Base-by-base conservation (phyloP, 306 rosid species). In the Coriaria nepalensis region DNA sequence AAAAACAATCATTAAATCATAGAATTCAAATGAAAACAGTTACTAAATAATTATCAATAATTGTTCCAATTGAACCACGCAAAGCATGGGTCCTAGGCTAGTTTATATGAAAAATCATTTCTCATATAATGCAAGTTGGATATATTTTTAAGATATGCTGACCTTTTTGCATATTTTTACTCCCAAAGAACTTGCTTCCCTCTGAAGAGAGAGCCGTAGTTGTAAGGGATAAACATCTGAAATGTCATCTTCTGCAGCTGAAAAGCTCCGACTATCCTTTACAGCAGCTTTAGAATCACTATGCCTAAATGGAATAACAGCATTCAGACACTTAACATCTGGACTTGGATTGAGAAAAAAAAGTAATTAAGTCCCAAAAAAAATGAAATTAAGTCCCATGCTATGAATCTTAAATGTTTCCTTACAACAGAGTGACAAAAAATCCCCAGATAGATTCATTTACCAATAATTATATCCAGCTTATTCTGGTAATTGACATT, bases 151-250 rank as follows among this genome's bases (percentile, higher is more conserved):
- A 9, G 50, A 33, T 37, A 37, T 8, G 43, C 53, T 47, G 11
- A 90, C 98, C 98, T 85, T 90, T 72, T 90, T 90, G 74, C 94
- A 81, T 65, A 90, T 78, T 73, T 78, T 82, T 44, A 82, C 81
- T 65, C 84, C 98, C 66, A 85, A 68, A 15, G 86, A 75, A 68
- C 67, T 71, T 48, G 82, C 69, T 65, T 85, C 96, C 52, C 63
- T 77, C 62, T 64, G 77, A 66, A 75, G 69, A 45, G 87, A 85
- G 68, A 90, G 87, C 70, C 92, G 73, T 39, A 90, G 95, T 53
- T 85, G 92, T 55, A 90, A 75, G 32, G 98, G 98, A 73, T 90
- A 90, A 57, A 90, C 94, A 69, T 85, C 98, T 6, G 70, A 63
- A 63, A 79, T 85, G 74, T 81, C 83, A 69, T 72, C 77, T 62